Conservation (phyloP, 1,284 basidiomycete genomes). For the Anthracocystis panici-leucophaei region DNA sequence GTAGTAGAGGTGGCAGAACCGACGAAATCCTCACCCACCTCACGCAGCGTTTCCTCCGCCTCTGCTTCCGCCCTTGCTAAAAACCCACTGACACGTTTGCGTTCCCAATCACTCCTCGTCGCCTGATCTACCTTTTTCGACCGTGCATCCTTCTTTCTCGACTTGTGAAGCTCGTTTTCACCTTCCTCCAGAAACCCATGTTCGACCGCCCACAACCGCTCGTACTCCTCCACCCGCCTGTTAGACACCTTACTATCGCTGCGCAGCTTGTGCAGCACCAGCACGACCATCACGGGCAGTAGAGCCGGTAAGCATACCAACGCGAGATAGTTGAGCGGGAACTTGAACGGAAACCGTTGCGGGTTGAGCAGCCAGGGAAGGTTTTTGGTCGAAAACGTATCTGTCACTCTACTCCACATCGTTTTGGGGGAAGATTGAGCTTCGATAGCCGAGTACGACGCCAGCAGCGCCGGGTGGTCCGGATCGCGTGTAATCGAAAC, state of each 20-base stretch:
- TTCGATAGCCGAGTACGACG: slow-evolving; percentile 7
- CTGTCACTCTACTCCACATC: background rate
- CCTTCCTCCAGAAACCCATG: slow-evolving; percentile 20
- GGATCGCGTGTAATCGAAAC: slow-evolving; percentile 26
- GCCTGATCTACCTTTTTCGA: slow-evolving; percentile 9
- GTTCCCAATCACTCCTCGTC: slow-evolving; percentile 13
- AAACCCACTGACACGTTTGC: slow-evolving; percentile 14
- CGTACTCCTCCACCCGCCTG: slow-evolving; percentile 34
- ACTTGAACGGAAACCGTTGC: slow-evolving; percentile 40
- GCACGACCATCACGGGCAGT: slow-evolving; percentile 47
- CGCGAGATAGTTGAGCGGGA: slow-evolving; percentile 58
- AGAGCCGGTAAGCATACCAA: slow-evolving; percentile 45
- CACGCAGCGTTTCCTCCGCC: slow-evolving; percentile 28
- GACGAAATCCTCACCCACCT: slow-evolving; percentile 33
- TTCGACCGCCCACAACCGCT: slow-evolving; percentile 35
- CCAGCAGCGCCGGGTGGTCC: slow-evolving; percentile 23
- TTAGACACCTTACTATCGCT: slow-evolving; percentile 18
- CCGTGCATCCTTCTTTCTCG: slow-evolving; percentile 4
- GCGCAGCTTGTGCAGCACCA: slow-evolving; percentile 42
- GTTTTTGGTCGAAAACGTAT: slow-evolving; percentile 15
- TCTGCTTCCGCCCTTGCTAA: slow-evolving; percentile 24
- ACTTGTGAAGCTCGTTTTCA: background rate
- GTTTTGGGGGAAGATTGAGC: background rate
- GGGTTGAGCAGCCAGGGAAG: slow-evolving; percentile 59
- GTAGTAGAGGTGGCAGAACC: background rate